A percentile compares a stretch with the other conserved stretches of the same genome.
Conservation (phyloP, 2,329 filamentous ascomycete genomes). For the Fusarium hainanense region DNA sequence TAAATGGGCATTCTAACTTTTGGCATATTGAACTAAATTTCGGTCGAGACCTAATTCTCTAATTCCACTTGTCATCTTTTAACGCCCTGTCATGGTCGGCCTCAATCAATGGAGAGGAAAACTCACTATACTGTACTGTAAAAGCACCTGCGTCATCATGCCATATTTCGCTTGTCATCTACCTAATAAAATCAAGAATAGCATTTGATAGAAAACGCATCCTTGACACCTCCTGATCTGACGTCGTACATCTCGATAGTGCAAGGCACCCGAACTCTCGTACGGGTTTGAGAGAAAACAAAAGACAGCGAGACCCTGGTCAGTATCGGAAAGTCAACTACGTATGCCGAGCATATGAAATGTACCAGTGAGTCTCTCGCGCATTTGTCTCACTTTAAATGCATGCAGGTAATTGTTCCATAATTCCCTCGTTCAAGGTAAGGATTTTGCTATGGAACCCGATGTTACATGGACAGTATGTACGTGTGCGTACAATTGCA, state of each 20-base stretch:
- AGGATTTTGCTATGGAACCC: background rate
- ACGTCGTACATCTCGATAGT: conserved; percentile 26
- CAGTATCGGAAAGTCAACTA: conserved; percentile 20
- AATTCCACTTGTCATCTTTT: background rate
- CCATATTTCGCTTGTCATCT: conserved; percentile 9
- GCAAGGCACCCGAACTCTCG: conserved; percentile 24
- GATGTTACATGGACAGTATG: background rate
- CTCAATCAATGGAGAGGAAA: background rate
- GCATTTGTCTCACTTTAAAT: conserved; percentile 22
- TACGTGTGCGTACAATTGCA: conserved; percentile 5
- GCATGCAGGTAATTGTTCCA: conserved; percentile 3
- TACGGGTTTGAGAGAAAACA: background rate
- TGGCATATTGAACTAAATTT: background rate
- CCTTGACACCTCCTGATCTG: conserved; percentile 24
- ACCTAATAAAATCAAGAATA: background rate
- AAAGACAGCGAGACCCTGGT: conserved; percentile 11
- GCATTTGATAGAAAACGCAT: background rate
- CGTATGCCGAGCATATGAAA: conserved; percentile 33
- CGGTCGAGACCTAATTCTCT: background rate
- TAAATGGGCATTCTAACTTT: background rate
- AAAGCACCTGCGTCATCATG: conserved; percentile 25
- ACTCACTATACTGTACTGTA: background rate
- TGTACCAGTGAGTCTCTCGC: conserved; percentile 20
- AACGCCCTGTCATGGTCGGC: background rate
- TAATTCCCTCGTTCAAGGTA: conserved; percentile 4